Conservation (phyloP, 1,284 basidiomycete species). For the Melampsora occidentalis region DNA sequence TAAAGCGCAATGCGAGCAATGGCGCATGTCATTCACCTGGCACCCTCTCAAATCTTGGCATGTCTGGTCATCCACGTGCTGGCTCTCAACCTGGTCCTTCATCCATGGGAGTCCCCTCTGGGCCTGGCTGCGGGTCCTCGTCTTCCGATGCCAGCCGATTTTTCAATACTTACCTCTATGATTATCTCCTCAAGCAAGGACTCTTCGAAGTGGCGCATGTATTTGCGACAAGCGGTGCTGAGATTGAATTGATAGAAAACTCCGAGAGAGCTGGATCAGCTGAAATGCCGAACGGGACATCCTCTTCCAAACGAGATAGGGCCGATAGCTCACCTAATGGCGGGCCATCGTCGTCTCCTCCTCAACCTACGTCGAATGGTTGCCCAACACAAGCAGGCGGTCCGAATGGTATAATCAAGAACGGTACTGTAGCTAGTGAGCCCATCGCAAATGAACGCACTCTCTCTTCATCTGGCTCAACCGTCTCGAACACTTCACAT, state of each 20-base stretch:
- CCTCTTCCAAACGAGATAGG: slow-evolving; percentile 18
- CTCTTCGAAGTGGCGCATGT: slow-evolving; percentile 34
- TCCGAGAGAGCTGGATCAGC: neutral
- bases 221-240: slow-evolving; percentile 34
- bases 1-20: neutral
- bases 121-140: neutral
- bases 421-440: slow-evolving; percentile 40
- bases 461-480: slow-evolving; percentile 43
- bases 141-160: slow-evolving; percentile 16
- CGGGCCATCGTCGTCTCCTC: slow-evolving; percentile 7
- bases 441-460: slow-evolving; percentile 41
- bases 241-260: slow-evolving; percentile 29
- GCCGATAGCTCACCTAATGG: slow-evolving; percentile 25
- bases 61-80: neutral
- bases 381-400: neutral
- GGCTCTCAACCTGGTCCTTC: neutral
- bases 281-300: neutral
- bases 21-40: neutral
- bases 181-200: slow-evolving; percentile 42
- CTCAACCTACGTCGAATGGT: slow-evolving; percentile 23
- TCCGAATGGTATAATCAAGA: slow-evolving; percentile 11
- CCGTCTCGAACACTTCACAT: slow-evolving; percentile 38
- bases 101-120: neutral
- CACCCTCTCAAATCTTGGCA: neutral
- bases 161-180: slow-evolving; percentile 42